Evolutionary conservation across 1,139 yeast species (phyloP).

Genomic region (Nakaseomyces glabratus): DNA sequence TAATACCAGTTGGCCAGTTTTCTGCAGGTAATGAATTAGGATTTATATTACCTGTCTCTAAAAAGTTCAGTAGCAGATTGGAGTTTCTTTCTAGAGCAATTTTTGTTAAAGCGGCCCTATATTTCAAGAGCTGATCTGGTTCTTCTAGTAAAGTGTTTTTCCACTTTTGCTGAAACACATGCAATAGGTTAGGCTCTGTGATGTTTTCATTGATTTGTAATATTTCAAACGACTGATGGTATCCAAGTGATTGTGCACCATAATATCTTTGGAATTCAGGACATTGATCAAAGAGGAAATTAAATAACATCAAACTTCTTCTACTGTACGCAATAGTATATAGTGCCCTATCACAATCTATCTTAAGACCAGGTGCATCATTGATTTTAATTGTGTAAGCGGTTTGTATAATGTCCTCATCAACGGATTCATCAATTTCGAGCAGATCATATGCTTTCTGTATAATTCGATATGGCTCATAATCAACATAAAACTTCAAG

Average conservation of each 20-base stretch:
- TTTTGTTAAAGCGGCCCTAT: constrained; percentile 44
- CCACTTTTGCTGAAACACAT: constrained; percentile 44
- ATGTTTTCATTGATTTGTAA: constrained; percentile 41
- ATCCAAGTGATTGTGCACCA: constrained; percentile 22
- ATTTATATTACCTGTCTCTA: constrained; percentile 53
- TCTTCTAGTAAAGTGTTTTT: constrained; percentile 28
- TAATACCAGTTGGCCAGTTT: constrained; percentile 82
- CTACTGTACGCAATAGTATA: constrained; percentile 50
- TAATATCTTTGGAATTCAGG: constrained; percentile 26
- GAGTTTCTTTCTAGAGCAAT: constrained; percentile 45
- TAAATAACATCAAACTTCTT: constrained; percentile 37
- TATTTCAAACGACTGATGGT: constrained; percentile 35
- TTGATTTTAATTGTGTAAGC: constrained; percentile 56
- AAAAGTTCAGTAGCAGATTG: constrained; percentile 43
- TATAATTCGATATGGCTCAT: constrained; percentile 45
- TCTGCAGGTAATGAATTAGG: constrained; percentile 51
- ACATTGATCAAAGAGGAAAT: constrained; percentile 28
- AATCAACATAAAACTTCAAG: constrained; percentile 40
- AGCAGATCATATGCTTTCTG: constrained; percentile 53
- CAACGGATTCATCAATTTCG: constrained; percentile 56
- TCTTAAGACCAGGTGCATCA: constrained; percentile 37
- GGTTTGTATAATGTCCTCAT: constrained; percentile 66
- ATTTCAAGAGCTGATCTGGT: constrained; percentile 37
- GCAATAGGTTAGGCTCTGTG: constrained; percentile 47
- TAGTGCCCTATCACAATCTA: constrained; percentile 40